These are phyloP conservation scores for Syzygium aqueum DNA, from an alignment of 345 rosid species.

Conservation along the genomic window DNA sequence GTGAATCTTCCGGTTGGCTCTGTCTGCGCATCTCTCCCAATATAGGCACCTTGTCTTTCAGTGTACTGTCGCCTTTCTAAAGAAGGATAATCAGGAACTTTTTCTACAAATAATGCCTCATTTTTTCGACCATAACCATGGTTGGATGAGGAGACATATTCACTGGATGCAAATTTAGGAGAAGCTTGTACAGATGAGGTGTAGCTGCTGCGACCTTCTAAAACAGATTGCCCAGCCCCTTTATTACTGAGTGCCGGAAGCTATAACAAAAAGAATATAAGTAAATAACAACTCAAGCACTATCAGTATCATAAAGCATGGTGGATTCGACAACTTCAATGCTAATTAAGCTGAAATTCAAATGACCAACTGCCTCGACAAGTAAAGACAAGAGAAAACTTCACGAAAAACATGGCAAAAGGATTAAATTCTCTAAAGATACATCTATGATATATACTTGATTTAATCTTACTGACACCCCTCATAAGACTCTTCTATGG, in stretches of 20 bases:
- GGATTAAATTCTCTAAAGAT: not conserved
- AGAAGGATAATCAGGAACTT: slow-evolving; percentile 57
- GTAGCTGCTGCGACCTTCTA: slow-evolving; percentile 70
- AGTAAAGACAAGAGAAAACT: not conserved
- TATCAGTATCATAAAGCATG: not conserved
- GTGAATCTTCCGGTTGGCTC: slow-evolving; percentile 59
- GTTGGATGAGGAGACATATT: slow-evolving; percentile 52
- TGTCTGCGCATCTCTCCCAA: slow-evolving; percentile 66
- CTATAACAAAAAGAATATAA: slow-evolving; percentile 7
- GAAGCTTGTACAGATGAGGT: slow-evolving; percentile 56
- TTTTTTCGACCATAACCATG: slow-evolving; percentile 69
- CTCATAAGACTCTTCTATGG: not conserved
- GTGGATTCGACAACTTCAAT: not conserved
- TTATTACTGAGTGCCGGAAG: slow-evolving; percentile 36
- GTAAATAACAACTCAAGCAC: not conserved
- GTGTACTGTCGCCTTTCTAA: slow-evolving; percentile 68
- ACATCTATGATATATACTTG: not conserved
- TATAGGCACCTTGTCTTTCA: slow-evolving; percentile 56
- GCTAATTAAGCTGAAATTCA: not conserved
- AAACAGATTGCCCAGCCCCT: slow-evolving; percentile 38
- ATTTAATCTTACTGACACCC: not conserved
- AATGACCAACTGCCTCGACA: not conserved
- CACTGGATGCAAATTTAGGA: slow-evolving; percentile 67
- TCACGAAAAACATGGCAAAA: not conserved
- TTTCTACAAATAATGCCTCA: slow-evolving; percentile 66